Conservation (phyloP, 768 basidiomycete species). For the Crucibulum laeve region DNA sequence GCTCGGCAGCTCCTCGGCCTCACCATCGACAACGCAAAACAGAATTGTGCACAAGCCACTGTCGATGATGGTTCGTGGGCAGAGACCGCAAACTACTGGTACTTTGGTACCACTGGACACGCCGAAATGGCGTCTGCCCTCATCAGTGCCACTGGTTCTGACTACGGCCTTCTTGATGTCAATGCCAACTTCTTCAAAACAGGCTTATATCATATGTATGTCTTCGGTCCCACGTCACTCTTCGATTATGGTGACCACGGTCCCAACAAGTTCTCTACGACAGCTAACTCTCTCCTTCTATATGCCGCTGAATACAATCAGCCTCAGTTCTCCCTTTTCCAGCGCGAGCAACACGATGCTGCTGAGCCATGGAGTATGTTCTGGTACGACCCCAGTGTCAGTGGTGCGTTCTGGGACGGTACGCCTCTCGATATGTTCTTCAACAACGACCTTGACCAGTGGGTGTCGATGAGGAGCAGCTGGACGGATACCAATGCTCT, state of each 20-base stretch:
- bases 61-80: constrained; percentile 83
- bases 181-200: constrained; percentile 75
- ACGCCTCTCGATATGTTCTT: constrained; percentile 82
- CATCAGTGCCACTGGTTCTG: constrained; percentile 79
- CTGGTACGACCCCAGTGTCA: constrained; percentile 86
- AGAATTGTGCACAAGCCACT: constrained; percentile 66
- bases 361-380: constrained; percentile 84
- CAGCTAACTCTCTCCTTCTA: constrained; percentile 84
- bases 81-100: constrained; percentile 95
- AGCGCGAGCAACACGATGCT: constrained; percentile 84
- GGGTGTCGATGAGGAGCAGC: constrained; percentile 87
- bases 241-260: constrained; percentile 86
- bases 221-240: constrained; percentile 75
- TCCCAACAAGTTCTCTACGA: constrained; percentile 93
- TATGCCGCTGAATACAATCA: constrained; percentile 66
- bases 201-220: constrained; percentile 88
- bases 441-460: constrained; percentile 64
- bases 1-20: constrained; percentile 62
- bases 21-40: constrained; percentile 70
- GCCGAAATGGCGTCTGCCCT: constrained; percentile 87
- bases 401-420: constrained; percentile 91
- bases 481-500: constrained; percentile 87
- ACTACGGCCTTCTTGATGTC: constrained; percentile 63
- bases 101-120: constrained; percentile 88
- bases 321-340: constrained; percentile 80